Percentiles rank a stretch among this genome's conserved stretches.
Evolutionary conservation across 1,284 basidiomycete species (phyloP).

Genomic region (Papiliotrema nemorosa): DNA sequence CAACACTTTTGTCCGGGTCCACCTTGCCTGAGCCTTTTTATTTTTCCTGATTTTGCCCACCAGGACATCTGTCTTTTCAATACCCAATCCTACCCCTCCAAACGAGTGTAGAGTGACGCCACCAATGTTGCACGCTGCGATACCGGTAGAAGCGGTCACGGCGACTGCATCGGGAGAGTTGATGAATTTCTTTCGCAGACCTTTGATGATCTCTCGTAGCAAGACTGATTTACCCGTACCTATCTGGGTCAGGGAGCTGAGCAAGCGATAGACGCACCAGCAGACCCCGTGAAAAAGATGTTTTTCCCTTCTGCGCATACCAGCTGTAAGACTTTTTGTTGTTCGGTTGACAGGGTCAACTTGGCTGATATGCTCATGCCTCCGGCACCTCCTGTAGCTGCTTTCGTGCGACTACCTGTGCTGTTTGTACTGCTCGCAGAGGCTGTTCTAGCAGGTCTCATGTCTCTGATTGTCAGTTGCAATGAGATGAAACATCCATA

Average conservation of each 20-base stretch:
- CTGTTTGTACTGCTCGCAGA: constrained; percentile 1
- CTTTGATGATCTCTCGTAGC: constrained; percentile 78
- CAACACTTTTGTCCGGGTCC: constrained; percentile 72
- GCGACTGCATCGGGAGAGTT: constrained; percentile 62
- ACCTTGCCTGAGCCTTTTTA: constrained; percentile 64
- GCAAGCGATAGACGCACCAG: constrained; percentile 59
- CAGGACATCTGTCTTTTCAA: constrained; percentile 63
- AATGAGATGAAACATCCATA: constrained; percentile 8
- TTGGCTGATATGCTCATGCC: constrained; percentile 46
- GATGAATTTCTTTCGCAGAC: constrained; percentile 55
- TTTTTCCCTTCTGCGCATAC: constrained; percentile 69
- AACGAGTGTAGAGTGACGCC: constrained; percentile 92
- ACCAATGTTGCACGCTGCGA: constrained; percentile 91
- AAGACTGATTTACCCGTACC: constrained; percentile 94
- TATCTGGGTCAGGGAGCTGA: constrained; percentile 42
- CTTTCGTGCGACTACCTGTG: constrained; percentile 6
- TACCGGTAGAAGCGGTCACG: constrained; percentile 84
- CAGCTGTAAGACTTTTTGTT: constrained; percentile 68
- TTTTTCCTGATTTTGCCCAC: constrained; percentile 67
- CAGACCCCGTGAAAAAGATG: constrained; percentile 97
- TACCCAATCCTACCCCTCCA: constrained; percentile 79
- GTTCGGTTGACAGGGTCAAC: constrained; percentile 69
- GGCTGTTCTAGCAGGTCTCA: not conserved
- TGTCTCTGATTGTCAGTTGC: not conserved
- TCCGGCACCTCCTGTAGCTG: not conserved